Percentiles rank a stretch among this genome's conserved stretches.
Evolutionary conservation across 306 rosid species (phyloP).

Genomic region (Vigna trinervia): DNA sequence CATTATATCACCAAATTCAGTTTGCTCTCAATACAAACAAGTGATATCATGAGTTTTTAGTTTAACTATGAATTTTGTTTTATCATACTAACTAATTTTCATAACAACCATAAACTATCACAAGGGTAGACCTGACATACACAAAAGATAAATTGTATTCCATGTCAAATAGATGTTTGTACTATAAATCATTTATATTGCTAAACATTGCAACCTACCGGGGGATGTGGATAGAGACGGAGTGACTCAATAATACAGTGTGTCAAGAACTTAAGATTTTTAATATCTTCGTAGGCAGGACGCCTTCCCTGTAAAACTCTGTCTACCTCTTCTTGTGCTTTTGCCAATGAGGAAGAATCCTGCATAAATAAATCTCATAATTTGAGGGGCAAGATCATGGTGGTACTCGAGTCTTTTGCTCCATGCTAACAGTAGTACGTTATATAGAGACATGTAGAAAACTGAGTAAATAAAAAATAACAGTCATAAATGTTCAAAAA

Average conservation of each 20-base stretch:
- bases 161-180: not conserved
- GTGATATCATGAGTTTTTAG: not conserved
- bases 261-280: slow-evolving; percentile 81
- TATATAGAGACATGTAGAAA: not conserved
- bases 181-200: slow-evolving; percentile 1
- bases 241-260: slow-evolving; percentile 84
- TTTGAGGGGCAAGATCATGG: not conserved
- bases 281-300: slow-evolving; percentile 82
- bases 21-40: not conserved
- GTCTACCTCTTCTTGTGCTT: slow-evolving; percentile 91
- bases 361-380: slow-evolving; percentile 42
- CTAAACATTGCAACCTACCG: slow-evolving; percentile 60
- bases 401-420: slow-evolving; percentile 22
- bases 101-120: slow-evolving; percentile 13
- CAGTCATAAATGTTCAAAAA: slow-evolving; percentile 30
- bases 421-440: not conserved
- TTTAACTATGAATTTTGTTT: slow-evolving; percentile 27
- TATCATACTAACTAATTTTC: slow-evolving; percentile 29
- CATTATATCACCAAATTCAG: not conserved
- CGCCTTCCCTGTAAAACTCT: slow-evolving; percentile 76
- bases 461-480: slow-evolving; percentile 20
- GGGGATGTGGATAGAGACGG: slow-evolving; percentile 96
- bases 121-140: not conserved
- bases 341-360: slow-evolving; percentile 66
- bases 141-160: not conserved